Evolutionary conservation across 2,329 filamentous ascomycete species (phyloP).

Genomic region (Lecanicillium sp.): DNA sequence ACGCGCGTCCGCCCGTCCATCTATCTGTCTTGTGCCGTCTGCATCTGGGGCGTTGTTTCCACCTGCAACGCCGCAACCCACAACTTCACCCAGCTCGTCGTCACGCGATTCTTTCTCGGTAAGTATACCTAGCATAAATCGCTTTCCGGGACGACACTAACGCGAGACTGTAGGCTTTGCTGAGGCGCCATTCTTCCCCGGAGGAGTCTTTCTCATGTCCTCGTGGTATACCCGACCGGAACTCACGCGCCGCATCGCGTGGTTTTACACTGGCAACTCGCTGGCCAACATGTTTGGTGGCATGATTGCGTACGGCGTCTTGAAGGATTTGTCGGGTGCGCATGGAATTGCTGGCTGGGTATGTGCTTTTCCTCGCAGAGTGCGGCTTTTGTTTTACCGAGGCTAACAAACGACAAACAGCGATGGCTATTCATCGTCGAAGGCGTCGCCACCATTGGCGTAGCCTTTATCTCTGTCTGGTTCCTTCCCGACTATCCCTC

Average conservation of each 20-base stretch:
- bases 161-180: conserved; percentile 18
- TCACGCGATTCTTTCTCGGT: conserved; percentile 38
- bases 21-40: conserved; percentile 42
- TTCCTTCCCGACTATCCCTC: conserved; percentile 45
- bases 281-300: conserved; percentile 45
- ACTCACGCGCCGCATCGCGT: conserved; percentile 50
- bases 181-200: conserved; percentile 45
- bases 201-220: conserved; percentile 37
- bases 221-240: conserved; percentile 37
- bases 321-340: conserved; percentile 34
- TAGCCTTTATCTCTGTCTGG: conserved; percentile 24
- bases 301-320: conserved; percentile 39
- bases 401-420: conserved; percentile 46
- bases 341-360: conserved; percentile 52
- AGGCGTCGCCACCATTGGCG: conserved; percentile 30
- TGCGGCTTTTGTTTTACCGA: conserved; percentile 39
- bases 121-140: background rate
- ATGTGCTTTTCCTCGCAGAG: conserved; percentile 28
- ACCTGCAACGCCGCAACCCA: conserved; percentile 39
- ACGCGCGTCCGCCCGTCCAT: conserved; percentile 44
- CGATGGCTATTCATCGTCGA: conserved; percentile 60
- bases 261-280: conserved; percentile 49
- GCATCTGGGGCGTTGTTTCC: conserved; percentile 30
- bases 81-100: conserved; percentile 33
- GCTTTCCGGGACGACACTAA: background rate